A percentile compares a stretch with the other conserved stretches of the same genome.
Conservation (phyloP, 2,329 filamentous ascomycete species). For the Colletotrichum melonis region DNA sequence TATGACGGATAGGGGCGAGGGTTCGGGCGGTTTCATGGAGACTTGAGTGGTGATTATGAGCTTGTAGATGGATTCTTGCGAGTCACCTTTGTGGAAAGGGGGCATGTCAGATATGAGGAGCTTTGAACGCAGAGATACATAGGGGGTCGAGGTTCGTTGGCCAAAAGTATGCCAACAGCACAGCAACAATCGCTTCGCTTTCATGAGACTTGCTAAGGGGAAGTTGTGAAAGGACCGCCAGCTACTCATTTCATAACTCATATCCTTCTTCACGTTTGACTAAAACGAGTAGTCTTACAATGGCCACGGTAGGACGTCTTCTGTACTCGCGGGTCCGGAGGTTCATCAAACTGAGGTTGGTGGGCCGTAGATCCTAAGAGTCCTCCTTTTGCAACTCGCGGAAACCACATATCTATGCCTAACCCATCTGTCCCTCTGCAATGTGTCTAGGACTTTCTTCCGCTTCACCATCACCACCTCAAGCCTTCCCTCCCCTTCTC, state of each 20-base stretch:
- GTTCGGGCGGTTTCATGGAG: neutral
- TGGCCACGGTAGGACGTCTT: no score
- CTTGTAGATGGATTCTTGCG: neutral
- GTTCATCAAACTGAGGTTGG: no score
- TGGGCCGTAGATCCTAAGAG: no score
- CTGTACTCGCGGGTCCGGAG: no score
- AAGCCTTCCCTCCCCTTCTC: constrained; percentile 41
- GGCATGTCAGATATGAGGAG: neutral
- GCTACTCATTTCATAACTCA: no score
- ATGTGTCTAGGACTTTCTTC: neutral
- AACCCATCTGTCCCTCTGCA: neutral
- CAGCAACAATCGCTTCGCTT: neutral
- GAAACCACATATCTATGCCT: neutral
- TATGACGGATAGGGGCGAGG: neutral
- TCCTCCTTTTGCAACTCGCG: no score
- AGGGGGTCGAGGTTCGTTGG: neutral
- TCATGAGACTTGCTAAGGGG: no score
- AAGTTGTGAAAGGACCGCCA: neutral
- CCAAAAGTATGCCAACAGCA: neutral
- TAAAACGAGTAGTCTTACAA: no score
- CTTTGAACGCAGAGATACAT: neutral
- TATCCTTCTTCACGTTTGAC: no score
- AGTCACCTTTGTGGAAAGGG: neutral
- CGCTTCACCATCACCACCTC: neutral
- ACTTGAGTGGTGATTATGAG: neutral